These are phyloP conservation scores for Chimonanthus salicifolius DNA, from an alignment of 164 flowering plant species.

Conservation along the genomic window DNA sequence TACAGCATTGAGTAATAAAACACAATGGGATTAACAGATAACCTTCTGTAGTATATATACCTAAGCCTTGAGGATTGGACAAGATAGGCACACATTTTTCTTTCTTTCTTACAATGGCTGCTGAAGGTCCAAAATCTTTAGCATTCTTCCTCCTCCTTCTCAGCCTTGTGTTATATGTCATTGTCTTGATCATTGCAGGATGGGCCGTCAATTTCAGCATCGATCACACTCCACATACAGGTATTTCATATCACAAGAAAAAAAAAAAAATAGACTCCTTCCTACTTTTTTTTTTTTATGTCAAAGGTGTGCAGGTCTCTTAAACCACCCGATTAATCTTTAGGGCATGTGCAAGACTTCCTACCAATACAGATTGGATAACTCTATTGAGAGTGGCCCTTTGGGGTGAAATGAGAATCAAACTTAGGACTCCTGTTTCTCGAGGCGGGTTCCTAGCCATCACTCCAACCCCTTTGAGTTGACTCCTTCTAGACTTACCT, in stretches of 20 bases:
- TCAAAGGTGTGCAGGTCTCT: too few relatives aligned
- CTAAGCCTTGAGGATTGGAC: neutral
- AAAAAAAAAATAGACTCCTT: too few relatives aligned
- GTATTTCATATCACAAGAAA: conserved; percentile 17
- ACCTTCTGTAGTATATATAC: conserved; percentile 6
- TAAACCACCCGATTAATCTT: too few relatives aligned
- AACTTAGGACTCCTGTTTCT: too few relatives aligned
- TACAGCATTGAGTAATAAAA: neutral
- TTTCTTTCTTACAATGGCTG: conserved; percentile 44
- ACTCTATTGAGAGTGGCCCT: too few relatives aligned
- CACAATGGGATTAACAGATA: neutral
- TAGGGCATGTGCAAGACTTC: too few relatives aligned
- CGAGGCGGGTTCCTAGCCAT: too few relatives aligned
- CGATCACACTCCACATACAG: conserved; percentile 42
- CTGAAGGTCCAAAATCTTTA: conserved; percentile 49
- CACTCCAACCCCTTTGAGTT: too few relatives aligned
- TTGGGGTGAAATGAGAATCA: too few relatives aligned
- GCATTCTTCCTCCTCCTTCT: conserved; percentile 47
- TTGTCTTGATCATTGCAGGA: conserved; percentile 46
- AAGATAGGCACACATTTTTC: neutral
- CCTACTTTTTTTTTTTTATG: too few relatives aligned
- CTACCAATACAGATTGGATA: too few relatives aligned
- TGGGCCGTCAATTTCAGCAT: conserved; percentile 79
- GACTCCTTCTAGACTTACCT: too few relatives aligned
- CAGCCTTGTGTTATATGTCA: conserved; percentile 49